Evolutionary conservation across 2,329 filamentous ascomycete genomes (phyloP).

Genomic region (Nemania sp.): DNA sequence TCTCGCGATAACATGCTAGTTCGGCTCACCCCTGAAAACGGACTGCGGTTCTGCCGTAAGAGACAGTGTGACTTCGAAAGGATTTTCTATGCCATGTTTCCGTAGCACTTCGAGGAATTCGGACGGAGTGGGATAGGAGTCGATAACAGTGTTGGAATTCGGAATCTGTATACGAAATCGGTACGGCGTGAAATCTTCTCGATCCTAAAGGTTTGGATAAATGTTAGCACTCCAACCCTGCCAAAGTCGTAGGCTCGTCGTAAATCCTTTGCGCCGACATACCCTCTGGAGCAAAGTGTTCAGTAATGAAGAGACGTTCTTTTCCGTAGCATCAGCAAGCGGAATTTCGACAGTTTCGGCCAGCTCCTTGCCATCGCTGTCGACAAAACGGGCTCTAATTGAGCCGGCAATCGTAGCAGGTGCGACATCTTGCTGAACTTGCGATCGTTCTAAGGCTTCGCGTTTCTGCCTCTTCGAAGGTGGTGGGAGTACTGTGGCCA

Average conservation of each 20-base stretch:
- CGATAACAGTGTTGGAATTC: slow-evolving; percentile 55
- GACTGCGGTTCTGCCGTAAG: slow-evolving; percentile 77
- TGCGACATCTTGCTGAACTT: slow-evolving; percentile 74
- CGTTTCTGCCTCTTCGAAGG: slow-evolving; percentile 86
- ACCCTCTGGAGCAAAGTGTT: slow-evolving; percentile 83
- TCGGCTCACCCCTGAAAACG: slow-evolving; percentile 55
- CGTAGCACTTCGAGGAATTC: slow-evolving; percentile 59
- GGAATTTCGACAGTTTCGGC: slow-evolving; percentile 73
- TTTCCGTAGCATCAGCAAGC: slow-evolving; percentile 81
- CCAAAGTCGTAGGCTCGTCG: background rate
- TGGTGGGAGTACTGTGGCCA: slow-evolving; percentile 83
- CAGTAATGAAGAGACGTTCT: slow-evolving; percentile 83
- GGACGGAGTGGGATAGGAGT: slow-evolving; percentile 54
- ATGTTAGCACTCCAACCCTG: slow-evolving; percentile 6
- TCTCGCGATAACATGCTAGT: background rate
- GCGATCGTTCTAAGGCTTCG: slow-evolving; percentile 70
- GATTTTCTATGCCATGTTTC: slow-evolving; percentile 59
- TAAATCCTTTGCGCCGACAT: slow-evolving; percentile 38
- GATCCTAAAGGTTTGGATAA: slow-evolving; percentile 42
- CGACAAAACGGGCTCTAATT: slow-evolving; percentile 84
- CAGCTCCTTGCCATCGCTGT: slow-evolving; percentile 74
- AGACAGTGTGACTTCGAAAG: slow-evolving; percentile 58
- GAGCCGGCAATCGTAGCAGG: slow-evolving; percentile 71
- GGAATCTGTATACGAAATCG: slow-evolving; percentile 64
- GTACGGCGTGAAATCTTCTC: slow-evolving; percentile 63